These are phyloP conservation scores for Tricholoma sp. DNA, from an alignment of 768 basidiomycete species.

Conservation along the genomic window DNA sequence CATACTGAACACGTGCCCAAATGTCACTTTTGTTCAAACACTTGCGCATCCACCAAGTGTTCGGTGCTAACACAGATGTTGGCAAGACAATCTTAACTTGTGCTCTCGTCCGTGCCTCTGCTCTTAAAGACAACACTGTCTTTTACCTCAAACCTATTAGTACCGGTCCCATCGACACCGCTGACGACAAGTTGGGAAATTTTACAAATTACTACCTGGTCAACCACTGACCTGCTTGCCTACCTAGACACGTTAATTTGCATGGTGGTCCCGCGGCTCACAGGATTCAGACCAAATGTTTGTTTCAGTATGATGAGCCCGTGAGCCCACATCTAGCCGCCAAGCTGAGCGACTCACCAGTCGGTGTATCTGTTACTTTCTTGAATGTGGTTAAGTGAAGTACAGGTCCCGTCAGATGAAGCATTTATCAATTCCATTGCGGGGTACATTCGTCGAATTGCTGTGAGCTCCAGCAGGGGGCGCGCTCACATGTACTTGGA, in stretches of 20 bases:
- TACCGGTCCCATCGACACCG: constrained; percentile 74
- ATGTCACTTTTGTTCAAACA: constrained; percentile 66
- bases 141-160: constrained; percentile 89
- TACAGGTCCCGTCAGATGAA: constrained; percentile 55
- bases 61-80: constrained; percentile 95
- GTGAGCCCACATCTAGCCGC: constrained; percentile 93
- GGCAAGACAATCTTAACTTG: constrained; percentile 91
- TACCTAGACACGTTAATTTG: constrained; percentile 58
- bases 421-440: constrained; percentile 63
- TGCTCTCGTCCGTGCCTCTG: constrained; percentile 78
- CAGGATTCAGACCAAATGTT: constrained; percentile 57
- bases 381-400: background rate
- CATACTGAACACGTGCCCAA: too few relatives aligned
- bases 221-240: background rate
- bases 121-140: constrained; percentile 42
- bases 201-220: background rate
- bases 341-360: constrained; percentile 34
- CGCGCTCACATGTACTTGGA: constrained; percentile 75
- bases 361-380: constrained; percentile 18
- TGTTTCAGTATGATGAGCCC: constrained; percentile 82
- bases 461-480: constrained; percentile 19
- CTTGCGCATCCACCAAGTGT: constrained; percentile 83
- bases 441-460: constrained; percentile 53
- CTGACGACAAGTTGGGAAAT: constrained; percentile 70
- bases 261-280: constrained; percentile 36